Base-by-base conservation (phyloP, 2,329 filamentous ascomycete genomes). In the Myriosclerotinia scirpicola region DNA sequence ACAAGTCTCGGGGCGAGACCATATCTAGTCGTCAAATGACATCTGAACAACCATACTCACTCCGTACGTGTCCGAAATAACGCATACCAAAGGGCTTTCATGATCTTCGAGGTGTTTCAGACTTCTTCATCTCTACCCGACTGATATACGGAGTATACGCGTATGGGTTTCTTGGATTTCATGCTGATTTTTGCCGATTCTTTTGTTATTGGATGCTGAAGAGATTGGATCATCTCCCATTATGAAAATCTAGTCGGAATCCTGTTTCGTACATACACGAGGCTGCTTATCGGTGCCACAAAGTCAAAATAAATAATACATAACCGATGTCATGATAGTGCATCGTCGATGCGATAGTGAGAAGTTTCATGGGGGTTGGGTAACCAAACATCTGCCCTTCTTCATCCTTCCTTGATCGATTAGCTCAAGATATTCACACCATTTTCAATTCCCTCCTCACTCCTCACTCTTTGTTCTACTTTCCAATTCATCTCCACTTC, bases 1-100 rank as follows among this genome's bases (percentile, higher is more conserved):
- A 59, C 63, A 65, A 65, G 63, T 65, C 54, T 64, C 52, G 53
- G 52, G 59, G 54, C 63, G 63, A 65, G 36, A 50, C 36, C 42
- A 30, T 48, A 48, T 36, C 22, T 64, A 46, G 42, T 59, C 63
- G 34, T 44, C 63, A 42, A 65, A 59, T 46, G 61, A 55, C 46
- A 46, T 36, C 46, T 34, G 50, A 42, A 54, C 50, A 63, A 54
- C 38, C 60, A 54, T 12, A n/a, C 36, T 54, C 38, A 48, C 44
- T 48, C 9, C 15, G 60, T 54, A 63, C 60, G 48, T 63, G 48
- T 53, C 50, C 48, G 36, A 42, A 42, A 26, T 54, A 63, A 63
- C 44, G 48, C 44, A 54, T 30, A 54, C 60, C 36, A 42, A 36
- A 63, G 8, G 48, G 46, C 54, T 22, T 54, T 44, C 12, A 42